Evolutionary conservation across 1,284 basidiomycete species (phyloP).

Genomic region (Porogramme epimiltina): DNA sequence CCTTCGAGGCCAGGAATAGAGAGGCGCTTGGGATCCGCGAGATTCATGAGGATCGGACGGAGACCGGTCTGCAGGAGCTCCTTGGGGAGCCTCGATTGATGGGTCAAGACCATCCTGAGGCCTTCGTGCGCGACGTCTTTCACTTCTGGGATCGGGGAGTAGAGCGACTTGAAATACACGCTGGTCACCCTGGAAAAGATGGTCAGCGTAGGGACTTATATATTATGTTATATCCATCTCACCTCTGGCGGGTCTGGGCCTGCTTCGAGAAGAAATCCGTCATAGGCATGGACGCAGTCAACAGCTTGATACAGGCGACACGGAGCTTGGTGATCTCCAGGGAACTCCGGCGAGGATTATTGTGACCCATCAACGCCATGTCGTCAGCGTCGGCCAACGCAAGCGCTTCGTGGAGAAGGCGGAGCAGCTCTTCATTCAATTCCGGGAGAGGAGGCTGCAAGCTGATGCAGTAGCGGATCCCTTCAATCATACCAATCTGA

Average conservation of each 20-base stretch:
- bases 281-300: slow-evolving; percentile 94
- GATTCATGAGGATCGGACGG: slow-evolving; percentile 96
- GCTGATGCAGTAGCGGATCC: slow-evolving; percentile 90
- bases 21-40: slow-evolving; percentile 94
- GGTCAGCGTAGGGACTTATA: neutral
- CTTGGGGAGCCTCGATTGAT: slow-evolving; percentile 93
- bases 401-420: slow-evolving; percentile 92
- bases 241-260: slow-evolving; percentile 85
- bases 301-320: slow-evolving; percentile 92
- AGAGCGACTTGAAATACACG: slow-evolving; percentile 99
- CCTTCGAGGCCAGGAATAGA: slow-evolving; percentile 96
- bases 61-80: slow-evolving; percentile 95
- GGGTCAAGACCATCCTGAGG: slow-evolving; percentile 85
- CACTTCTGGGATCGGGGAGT: slow-evolving; percentile 91
- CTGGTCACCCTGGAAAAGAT: slow-evolving; percentile 72
- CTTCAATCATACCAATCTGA: slow-evolving; percentile 98
- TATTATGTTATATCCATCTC: slow-evolving; percentile 17
- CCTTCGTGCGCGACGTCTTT: slow-evolving; percentile 97
- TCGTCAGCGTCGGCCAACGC: slow-evolving; percentile 98
- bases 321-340: slow-evolving; percentile 89
- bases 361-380: slow-evolving; percentile 74
- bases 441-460: slow-evolving; percentile 86
- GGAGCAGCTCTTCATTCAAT: slow-evolving; percentile 89
- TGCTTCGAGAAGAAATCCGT: slow-evolving; percentile 91
- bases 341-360: slow-evolving; percentile 77